phyloP scores from a whole-genome alignment of 2,329 filamentous ascomycete genomes.

The Hypoxylon sp. region DNA sequence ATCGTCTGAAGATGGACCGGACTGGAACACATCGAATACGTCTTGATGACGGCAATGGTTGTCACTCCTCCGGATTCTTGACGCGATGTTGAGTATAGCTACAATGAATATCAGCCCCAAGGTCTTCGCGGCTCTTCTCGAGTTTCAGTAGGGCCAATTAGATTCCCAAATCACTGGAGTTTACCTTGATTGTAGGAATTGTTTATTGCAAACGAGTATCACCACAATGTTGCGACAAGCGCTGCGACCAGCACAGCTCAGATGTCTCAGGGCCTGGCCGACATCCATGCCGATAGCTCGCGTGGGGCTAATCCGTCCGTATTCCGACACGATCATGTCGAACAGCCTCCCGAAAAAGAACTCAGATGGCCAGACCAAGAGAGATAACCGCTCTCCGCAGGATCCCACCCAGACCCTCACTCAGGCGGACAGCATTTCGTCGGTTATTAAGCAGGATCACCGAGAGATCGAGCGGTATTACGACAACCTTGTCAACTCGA shows the following conservation, averaged over 20 bases:
- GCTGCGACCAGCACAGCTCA: conserved; percentile 12
- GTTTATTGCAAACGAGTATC: not conserved
- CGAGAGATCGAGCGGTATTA: conserved; percentile 53
- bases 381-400: conserved; percentile 9
- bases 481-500: conserved; percentile 56
- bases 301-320: conserved; percentile 12
- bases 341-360: not conserved
- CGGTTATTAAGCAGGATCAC: conserved; percentile 43
- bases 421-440: conserved; percentile 25
- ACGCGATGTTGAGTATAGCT: conserved; percentile 23
- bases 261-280: conserved; percentile 2
- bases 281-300: conserved; percentile 2
- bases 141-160: not conserved
- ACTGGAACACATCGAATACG: conserved; percentile 29
- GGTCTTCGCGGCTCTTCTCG: not conserved
- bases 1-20: conserved; percentile 12
- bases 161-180: not conserved
- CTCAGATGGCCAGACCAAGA: not conserved
- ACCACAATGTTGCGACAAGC: conserved; percentile 30
- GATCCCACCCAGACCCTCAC: conserved; percentile 12
- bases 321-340: conserved; percentile 17
- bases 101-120: conserved; percentile 15
- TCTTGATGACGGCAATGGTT: conserved; percentile 26
- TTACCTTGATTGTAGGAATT: not conserved
- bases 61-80: conserved; percentile 24